Evolutionary conservation across 2,329 filamentous ascomycete genomes (phyloP).

Genomic region (Cladobotryum mycophilum): DNA sequence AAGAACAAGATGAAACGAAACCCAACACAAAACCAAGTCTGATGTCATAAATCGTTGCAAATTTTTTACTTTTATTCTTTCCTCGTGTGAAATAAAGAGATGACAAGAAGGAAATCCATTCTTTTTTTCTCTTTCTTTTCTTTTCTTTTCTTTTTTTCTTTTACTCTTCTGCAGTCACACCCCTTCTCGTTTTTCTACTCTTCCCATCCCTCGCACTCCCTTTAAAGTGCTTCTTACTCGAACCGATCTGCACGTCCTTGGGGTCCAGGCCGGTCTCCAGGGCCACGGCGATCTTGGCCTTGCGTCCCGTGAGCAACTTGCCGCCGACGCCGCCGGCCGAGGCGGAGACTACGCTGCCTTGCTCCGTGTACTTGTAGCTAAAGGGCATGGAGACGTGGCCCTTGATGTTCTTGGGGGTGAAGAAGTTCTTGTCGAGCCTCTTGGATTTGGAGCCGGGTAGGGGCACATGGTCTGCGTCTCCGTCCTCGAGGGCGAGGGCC

Average conservation of each 20-base stretch:
- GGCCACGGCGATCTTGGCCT: conserved; percentile 72
- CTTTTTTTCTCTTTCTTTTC: neutral
- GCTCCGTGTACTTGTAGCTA: conserved; percentile 81
- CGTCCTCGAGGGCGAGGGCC: conserved; percentile 36
- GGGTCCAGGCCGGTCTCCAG: conserved; percentile 80
- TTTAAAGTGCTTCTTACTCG: conserved; percentile 92
- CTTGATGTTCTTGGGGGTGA: conserved; percentile 57
- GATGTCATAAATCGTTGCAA: neutral
- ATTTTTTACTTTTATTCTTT: neutral
- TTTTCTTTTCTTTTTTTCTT: neutral
- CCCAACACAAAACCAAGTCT: neutral
- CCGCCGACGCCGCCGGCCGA: conserved; percentile 16
- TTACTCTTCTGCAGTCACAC: conserved; percentile 5
- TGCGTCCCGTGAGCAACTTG: conserved; percentile 75
- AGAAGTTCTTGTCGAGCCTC: conserved; percentile 83
- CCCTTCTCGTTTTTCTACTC: conserved; percentile 37
- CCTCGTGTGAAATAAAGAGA: neutral
- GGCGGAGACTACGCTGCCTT: conserved; percentile 45
- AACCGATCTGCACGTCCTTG: conserved; percentile 60
- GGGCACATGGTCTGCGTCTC: conserved; percentile 23
- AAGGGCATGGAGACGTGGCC: conserved; percentile 75
- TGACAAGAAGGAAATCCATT: too few species aligned
- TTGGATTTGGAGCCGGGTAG: conserved; percentile 66
- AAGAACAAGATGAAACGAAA: neutral
- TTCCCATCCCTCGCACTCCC: conserved; percentile 58